These are phyloP conservation scores for Coemansia furcata DNA, from an alignment of 192 early-diverging fungal species.

Conservation along the genomic window DNA sequence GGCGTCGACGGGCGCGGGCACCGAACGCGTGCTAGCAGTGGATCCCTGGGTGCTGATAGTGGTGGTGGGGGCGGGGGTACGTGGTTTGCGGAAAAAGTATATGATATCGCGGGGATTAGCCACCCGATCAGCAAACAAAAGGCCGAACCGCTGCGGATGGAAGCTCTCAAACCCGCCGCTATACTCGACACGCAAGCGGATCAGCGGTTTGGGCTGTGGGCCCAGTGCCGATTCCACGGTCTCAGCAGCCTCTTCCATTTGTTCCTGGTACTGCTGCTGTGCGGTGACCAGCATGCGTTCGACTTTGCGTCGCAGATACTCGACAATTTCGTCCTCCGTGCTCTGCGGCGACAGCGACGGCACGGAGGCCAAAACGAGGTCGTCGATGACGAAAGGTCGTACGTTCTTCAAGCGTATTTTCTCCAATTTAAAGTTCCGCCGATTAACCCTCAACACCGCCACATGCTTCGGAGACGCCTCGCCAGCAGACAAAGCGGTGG, in stretches of 20 bases:
- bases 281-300: conserved; percentile 67
- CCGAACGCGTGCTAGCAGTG: conserved; percentile 19
- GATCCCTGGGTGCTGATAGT: conserved; percentile 8
- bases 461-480: conserved; percentile 73
- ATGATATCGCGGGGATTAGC: conserved; percentile 90
- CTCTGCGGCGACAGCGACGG: conserved; percentile 55
- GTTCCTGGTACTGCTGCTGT: conserved; percentile 57
- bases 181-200: conserved; percentile 88
- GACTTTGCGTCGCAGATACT: conserved; percentile 50
- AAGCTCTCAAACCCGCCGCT: conserved; percentile 78
- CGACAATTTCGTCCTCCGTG: conserved; percentile 55
- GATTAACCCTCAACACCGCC: conserved; percentile 61
- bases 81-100: conserved; percentile 68
- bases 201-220: conserved; percentile 63
- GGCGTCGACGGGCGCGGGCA: conserved; percentile 67
- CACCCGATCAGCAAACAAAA: conserved; percentile 71
- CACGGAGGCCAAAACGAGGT: conserved; percentile 59
- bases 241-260: conserved; percentile 26
- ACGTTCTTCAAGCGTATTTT: conserved; percentile 75
- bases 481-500: conserved; percentile 82
- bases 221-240: conserved; percentile 37
- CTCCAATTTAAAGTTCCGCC: conserved; percentile 66
- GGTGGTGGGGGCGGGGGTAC: neutral
- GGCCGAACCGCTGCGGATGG: conserved; percentile 85
- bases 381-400: conserved; percentile 83